phyloP scores from a whole-genome alignment of 371 early-diverging fungal genomes.

The Sporodiniella umbellata region DNA sequence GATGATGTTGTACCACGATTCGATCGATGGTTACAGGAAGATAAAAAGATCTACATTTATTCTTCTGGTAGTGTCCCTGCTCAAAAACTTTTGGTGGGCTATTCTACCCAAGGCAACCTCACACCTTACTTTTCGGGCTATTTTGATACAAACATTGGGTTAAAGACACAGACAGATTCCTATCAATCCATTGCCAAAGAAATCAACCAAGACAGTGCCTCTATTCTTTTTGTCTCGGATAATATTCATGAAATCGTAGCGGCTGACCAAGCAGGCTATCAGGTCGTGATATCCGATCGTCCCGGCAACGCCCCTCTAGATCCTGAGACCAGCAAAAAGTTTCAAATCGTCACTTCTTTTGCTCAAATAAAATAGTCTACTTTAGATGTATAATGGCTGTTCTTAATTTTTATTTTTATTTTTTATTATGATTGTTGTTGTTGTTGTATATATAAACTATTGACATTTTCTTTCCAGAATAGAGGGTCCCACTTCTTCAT shows the following conservation, averaged over 20 bases:
- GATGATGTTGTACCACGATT: constrained; percentile 82
- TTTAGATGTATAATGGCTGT: too few species aligned
- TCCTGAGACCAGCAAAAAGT: constrained; percentile 27
- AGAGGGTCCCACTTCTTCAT: constrained; percentile 81
- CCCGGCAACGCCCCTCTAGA: constrained; percentile 73
- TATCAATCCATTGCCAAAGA: constrained; percentile 73
- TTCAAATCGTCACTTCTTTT: constrained; percentile 39
- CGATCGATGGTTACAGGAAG: constrained; percentile 59
- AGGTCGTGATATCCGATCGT: constrained; percentile 69
- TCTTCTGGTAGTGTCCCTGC: constrained; percentile 92
- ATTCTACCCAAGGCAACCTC: constrained; percentile 81
- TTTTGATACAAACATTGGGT: constrained; percentile 87
- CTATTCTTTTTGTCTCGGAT: constrained; percentile 84
- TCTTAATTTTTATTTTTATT: too few species aligned
- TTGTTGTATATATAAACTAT: too few species aligned
- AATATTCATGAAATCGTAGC: constrained; percentile 83
- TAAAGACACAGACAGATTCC: constrained; percentile 65
- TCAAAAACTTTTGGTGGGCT: constrained; percentile 87
- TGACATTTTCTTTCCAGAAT: constrained; percentile 87
- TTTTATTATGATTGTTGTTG: too few species aligned
- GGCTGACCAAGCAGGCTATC: constrained; percentile 71
- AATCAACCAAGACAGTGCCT: constrained; percentile 50
- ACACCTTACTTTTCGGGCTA: constrained; percentile 73
- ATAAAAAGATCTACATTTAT: constrained; percentile 82
- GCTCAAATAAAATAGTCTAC: too few species aligned